A percentile compares a stretch with the other conserved stretches of the same genome.
Evolutionary conservation across 257 asterid genomes (phyloP).

Genomic region (Nicotiana noctiflora): DNA sequence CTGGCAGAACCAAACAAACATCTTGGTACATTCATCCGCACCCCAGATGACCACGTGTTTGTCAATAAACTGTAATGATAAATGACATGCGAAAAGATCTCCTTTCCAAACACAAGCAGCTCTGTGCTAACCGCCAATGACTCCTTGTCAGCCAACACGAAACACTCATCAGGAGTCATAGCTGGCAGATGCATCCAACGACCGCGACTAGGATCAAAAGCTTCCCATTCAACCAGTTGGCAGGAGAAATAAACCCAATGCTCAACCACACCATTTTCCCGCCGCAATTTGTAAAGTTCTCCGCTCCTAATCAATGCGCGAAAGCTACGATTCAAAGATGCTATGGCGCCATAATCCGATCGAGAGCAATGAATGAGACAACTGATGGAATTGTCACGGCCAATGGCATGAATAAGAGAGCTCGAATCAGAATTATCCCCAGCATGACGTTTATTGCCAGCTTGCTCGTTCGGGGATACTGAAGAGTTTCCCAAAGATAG

Average conservation of each 20-base stretch:
- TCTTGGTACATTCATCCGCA: slow-evolving; percentile 42
- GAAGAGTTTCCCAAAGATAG: too few relatives aligned
- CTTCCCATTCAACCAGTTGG: background rate
- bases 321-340: background rate
- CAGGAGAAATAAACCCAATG: background rate
- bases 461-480: background rate
- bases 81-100: background rate
- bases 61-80: background rate
- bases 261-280: background rate
- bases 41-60: slow-evolving; percentile 46
- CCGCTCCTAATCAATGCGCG: background rate
- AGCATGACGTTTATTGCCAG: slow-evolving; percentile 7
- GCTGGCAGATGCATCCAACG: background rate
- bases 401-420: background rate
- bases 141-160: background rate
- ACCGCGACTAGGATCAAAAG: background rate
- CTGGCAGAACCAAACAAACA: slow-evolving; percentile 31
- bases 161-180: background rate
- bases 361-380: background rate
- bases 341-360: background rate
- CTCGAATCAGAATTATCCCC: slow-evolving; percentile 34
- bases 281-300: background rate
- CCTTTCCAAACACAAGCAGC: background rate
- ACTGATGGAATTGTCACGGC: background rate
- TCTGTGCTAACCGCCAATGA: background rate